Base-by-base conservation (phyloP, 495 filamentous ascomycete species). In the Bacidia gigantensis region DNA sequence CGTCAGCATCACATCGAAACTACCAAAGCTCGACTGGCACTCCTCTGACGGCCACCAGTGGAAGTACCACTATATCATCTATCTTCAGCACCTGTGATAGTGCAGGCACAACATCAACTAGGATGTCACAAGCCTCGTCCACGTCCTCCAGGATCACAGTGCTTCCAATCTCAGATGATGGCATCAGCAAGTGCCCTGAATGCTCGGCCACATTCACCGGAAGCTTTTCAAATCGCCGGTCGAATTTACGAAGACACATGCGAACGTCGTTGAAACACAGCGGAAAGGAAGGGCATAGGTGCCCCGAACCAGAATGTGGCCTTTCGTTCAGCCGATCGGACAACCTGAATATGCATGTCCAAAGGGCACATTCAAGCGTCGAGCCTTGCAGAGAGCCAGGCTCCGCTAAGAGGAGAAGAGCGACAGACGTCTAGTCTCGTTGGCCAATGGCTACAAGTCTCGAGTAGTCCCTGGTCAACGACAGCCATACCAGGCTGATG, bases 191-290 rank as follows among this genome's bases (percentile, higher is more conserved):
- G 17, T 56, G 55, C 39, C 22, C 24, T 1, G 23, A 9, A 0
- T 56, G 55, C 38, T 20, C 11, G n/a, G 22, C 24, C 5, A 0
- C 17, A 1, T 56, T 56, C 22, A 49, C 49, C 11, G 55, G 55
- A 18, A 12, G 18, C 10, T 17, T 45, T 3, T 47, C 29, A 0
- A 32, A 56, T 35, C 24, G 54, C n/a, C 5, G 2, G 0, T 53
- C 55, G 3, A 56, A 53, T 11, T 17, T 56, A 11, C 23, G 32
- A 10, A 50, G 55, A 3, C 55, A 56, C 39, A 48, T 26, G 12
- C 23, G 25, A 9, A 44, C 29, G 0, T 20, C 46, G 2, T 32
- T 22, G 11, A 23, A 43, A 10, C 50, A 53, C 23, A 26, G 35
- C 1, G 46, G 21, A 1, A 18, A 9, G 2, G 44, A 29, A 2